Conservation (phyloP, 2,329 filamentous ascomycete species). For the Botryosphaeria dothidea region DNA sequence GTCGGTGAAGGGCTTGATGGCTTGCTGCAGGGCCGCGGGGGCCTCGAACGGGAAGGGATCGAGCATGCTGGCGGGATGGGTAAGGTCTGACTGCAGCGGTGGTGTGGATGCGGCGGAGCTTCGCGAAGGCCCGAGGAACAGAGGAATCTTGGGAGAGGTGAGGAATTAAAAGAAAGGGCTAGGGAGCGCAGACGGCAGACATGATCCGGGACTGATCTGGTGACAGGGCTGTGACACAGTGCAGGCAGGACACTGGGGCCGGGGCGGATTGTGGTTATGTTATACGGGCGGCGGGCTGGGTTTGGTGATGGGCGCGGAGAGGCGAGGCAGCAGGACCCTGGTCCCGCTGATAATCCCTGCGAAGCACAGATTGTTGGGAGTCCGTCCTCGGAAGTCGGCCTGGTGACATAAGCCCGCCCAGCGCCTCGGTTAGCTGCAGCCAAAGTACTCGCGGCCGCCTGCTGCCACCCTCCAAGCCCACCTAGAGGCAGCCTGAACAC, state of each 20-base stretch:
- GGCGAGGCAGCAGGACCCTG: conserved; percentile 6
- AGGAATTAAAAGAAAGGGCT: not conserved
- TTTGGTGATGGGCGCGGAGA: conserved; percentile 1
- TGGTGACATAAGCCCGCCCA: conserved; percentile 1
- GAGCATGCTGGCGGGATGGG: conserved; percentile 56
- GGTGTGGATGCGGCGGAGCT: not conserved
- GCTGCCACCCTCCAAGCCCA: not conserved
- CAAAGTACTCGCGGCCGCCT: not conserved
- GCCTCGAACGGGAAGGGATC: conserved; percentile 68
- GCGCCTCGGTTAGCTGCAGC: not conserved
- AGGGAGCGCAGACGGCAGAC: not conserved
- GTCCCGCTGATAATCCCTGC: not conserved
- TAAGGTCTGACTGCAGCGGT: not conserved
- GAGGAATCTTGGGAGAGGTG: not conserved
- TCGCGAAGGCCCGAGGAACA: not conserved
- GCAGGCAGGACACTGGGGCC: too few relatives aligned
- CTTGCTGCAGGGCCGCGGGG: conserved; percentile 56
- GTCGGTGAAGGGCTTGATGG: conserved; percentile 66
- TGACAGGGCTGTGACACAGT: not conserved
- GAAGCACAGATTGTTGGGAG: conserved; percentile 7
- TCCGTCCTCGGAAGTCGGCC: not conserved
- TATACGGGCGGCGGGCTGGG: not conserved
- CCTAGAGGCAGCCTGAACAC: not conserved
- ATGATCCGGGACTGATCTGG: conserved; percentile 1
- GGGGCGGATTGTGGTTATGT: not conserved